These are phyloP conservation scores for Casaregolazyma suthepensis DNA, from an alignment of 1,139 yeast genomes.

Conservation along the genomic window DNA sequence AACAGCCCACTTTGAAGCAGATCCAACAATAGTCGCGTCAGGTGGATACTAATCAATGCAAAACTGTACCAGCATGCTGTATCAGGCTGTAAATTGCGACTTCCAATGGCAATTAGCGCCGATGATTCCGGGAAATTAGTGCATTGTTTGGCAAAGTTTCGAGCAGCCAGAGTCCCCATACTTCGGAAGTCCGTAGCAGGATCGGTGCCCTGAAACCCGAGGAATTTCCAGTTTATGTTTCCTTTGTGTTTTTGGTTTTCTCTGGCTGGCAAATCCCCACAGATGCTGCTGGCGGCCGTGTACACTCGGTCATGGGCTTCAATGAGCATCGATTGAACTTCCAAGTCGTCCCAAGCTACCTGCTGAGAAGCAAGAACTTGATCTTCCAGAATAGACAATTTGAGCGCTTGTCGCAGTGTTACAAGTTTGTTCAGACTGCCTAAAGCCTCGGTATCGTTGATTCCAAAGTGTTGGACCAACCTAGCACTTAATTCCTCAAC, in stretches of 20 bases:
- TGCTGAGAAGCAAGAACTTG: not conserved
- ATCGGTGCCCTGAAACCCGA: slow-evolving; percentile 37
- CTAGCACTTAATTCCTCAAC: not conserved
- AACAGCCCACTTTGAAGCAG: slow-evolving; percentile 13
- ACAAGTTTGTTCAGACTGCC: not conserved
- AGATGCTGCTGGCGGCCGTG: not conserved
- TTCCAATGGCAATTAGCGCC: slow-evolving; percentile 18
- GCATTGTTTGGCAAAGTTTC: slow-evolving; percentile 24
- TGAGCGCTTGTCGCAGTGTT: not conserved
- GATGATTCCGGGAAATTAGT: slow-evolving; percentile 16
- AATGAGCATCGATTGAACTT: not conserved
- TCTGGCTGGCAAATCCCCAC: not conserved
- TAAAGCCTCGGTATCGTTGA: not conserved
- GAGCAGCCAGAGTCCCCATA: slow-evolving; percentile 32
- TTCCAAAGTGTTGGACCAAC: not conserved
- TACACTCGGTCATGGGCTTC: not conserved
- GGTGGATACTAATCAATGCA: slow-evolving; percentile 34
- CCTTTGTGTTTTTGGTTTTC: slow-evolving; percentile 8
- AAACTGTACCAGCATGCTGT: slow-evolving; percentile 33
- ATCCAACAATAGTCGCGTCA: slow-evolving; percentile 24
- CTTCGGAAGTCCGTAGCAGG: slow-evolving; percentile 36
- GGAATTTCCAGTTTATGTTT: slow-evolving; percentile 29
- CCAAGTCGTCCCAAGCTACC: not conserved
- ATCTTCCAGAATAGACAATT: not conserved
- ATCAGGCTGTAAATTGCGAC: slow-evolving; percentile 23